A percentile compares a stretch with the other conserved stretches of the same genome.
These are phyloP conservation scores for Chaetomidium leptoderma DNA, from an alignment of 495 filamentous ascomycete genomes.

Conservation along the genomic window DNA sequence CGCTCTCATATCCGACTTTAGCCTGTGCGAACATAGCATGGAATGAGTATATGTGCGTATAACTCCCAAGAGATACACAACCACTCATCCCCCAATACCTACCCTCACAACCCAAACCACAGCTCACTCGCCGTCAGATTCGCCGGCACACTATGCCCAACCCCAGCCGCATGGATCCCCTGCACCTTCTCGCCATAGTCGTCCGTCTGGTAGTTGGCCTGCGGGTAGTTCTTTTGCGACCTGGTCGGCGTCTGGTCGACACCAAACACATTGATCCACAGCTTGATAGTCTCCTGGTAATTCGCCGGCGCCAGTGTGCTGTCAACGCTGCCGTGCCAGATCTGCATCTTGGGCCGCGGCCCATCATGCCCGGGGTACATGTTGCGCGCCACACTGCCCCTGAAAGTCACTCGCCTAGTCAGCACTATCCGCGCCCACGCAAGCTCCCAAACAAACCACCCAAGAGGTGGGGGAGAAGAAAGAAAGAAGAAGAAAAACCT, in stretches of 20 bases:
- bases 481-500: neutral
- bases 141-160: slow-evolving; percentile 38
- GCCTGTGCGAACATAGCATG: too few relatives aligned
- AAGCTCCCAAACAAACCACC: too few relatives aligned
- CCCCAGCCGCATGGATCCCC: slow-evolving; percentile 40
- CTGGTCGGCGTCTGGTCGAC: slow-evolving; percentile 31
- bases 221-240: slow-evolving; percentile 33
- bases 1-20: too few relatives aligned
- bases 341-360: slow-evolving; percentile 51
- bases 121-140: slow-evolving; percentile 37
- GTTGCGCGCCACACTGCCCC: slow-evolving; percentile 38
- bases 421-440: neutral
- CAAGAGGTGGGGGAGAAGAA: neutral
- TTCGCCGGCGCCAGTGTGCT: slow-evolving; percentile 44
- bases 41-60: too few relatives aligned
- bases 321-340: slow-evolving; percentile 50
- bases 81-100: neutral
- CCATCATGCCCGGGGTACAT: slow-evolving; percentile 50
- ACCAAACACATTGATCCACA: slow-evolving; percentile 50
- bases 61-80: neutral
- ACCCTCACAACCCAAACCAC: slow-evolving; percentile 36
- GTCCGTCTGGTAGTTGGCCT: slow-evolving; percentile 36
- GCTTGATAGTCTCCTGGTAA: slow-evolving; percentile 48
- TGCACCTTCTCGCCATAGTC: slow-evolving; percentile 38
- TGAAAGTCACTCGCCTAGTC: neutral